Conservation (phyloP, 768 basidiomycete genomes). For the Boletus rufocinnamomeus region DNA sequence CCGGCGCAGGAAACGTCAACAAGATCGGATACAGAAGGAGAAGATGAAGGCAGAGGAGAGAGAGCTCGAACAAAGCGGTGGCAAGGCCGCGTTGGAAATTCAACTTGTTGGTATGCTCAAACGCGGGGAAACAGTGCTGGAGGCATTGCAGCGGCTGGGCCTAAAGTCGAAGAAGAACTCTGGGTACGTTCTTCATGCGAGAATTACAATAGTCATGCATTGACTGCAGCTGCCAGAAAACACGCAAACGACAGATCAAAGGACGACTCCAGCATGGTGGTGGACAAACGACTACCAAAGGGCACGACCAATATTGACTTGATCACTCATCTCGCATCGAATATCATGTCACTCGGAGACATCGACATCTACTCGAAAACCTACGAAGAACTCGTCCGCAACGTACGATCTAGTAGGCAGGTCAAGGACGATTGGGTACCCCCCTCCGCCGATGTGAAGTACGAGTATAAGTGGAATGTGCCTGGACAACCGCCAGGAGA, state of each 20-base stretch:
- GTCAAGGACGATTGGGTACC: constrained; percentile 74
- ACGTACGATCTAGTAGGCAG: constrained; percentile 68
- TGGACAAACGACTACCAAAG: constrained; percentile 45
- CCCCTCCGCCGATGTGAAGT: constrained; percentile 72
- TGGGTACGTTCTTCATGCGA: constrained; percentile 22
- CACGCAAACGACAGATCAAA: constrained; percentile 38
- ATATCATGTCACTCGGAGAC: constrained; percentile 83
- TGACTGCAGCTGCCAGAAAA: constrained; percentile 18
- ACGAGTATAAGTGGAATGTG: constrained; percentile 81
- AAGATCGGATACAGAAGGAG: constrained; percentile 71
- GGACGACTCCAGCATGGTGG: constrained; percentile 44
- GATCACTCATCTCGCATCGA: constrained; percentile 86
- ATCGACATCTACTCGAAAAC: constrained; percentile 84
- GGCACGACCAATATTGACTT: constrained; percentile 63
- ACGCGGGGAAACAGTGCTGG: constrained; percentile 88
- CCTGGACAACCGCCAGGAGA: constrained; percentile 51
- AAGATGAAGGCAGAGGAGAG: constrained; percentile 71
- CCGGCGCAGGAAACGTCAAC: constrained; percentile 68
- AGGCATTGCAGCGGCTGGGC: constrained; percentile 86
- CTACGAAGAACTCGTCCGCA: constrained; percentile 81
- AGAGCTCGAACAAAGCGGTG: constrained; percentile 69
- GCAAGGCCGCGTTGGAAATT: constrained; percentile 60
- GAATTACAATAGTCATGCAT: not conserved
- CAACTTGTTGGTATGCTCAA: constrained; percentile 75
- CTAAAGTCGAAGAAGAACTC: constrained; percentile 52